phyloP scores from a whole-genome alignment of 768 basidiomycete genomes.

The Strobilomyces dryophilus region DNA sequence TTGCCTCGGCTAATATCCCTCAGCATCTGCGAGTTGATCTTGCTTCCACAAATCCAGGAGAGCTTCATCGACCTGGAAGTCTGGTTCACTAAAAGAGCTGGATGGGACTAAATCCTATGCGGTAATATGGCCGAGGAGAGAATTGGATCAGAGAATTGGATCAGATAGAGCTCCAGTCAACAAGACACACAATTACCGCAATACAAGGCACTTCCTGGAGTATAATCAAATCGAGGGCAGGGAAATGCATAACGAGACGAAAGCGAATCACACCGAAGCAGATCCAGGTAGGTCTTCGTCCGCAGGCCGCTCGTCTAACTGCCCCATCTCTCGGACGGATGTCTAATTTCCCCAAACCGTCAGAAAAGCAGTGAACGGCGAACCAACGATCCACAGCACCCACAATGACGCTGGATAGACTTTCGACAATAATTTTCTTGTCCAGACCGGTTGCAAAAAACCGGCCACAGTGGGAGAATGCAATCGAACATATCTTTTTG shows the following conservation, averaged over 20 bases:
- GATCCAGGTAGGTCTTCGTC: background rate
- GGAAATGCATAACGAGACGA: background rate
- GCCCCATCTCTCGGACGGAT: no score
- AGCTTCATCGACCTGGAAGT: background rate
- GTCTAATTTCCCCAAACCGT: background rate
- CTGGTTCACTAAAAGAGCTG: background rate
- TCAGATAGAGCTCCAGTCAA: background rate
- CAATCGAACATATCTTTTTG: background rate
- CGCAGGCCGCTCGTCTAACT: background rate
- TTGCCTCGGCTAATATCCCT: background rate
- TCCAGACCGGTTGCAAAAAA: background rate
- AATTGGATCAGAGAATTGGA: no score
- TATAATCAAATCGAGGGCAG: background rate
- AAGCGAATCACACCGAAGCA: background rate
- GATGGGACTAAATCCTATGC: background rate
- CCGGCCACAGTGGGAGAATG: background rate
- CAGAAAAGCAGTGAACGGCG: background rate
- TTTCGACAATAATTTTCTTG: background rate
- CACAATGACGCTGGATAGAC: background rate
- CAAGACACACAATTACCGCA: background rate
- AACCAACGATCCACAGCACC: background rate
- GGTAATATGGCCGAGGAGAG: background rate
- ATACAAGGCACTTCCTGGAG: background rate
- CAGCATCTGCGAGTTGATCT: background rate
- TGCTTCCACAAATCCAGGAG: background rate